These are phyloP conservation scores for Boletus huronensis DNA, from an alignment of 768 basidiomycete genomes.

Conservation along the genomic window DNA sequence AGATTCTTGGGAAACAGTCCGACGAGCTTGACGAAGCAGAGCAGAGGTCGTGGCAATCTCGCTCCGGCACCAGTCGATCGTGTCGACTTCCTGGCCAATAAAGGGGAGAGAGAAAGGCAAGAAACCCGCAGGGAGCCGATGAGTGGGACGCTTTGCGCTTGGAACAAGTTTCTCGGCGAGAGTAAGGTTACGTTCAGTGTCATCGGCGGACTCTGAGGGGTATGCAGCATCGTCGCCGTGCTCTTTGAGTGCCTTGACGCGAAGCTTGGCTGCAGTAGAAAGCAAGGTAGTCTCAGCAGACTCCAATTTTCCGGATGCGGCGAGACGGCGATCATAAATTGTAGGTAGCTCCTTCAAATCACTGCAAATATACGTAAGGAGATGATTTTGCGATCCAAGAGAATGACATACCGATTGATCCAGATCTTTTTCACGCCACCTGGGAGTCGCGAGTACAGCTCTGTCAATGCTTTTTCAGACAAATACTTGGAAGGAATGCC, in stretches of 20 bases:
- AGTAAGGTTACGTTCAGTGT: constrained; percentile 29
- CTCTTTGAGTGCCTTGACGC: constrained; percentile 51
- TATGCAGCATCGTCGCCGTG: constrained; percentile 24
- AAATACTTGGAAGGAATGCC: constrained; percentile 82
- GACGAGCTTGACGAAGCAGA: constrained; percentile 50
- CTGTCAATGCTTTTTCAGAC: constrained; percentile 59
- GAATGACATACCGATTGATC: constrained; percentile 68
- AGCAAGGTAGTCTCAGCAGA: constrained; percentile 78
- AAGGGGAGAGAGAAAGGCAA: constrained; percentile 58
- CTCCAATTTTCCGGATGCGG: constrained; percentile 78
- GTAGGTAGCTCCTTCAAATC: constrained; percentile 86
- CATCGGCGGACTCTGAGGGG: constrained; percentile 19
- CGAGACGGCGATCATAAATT: constrained; percentile 69
- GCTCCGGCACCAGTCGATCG: constrained; percentile 82
- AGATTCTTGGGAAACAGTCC: constrained; percentile 20
- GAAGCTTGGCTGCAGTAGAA: constrained; percentile 71
- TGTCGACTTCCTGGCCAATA: constrained; percentile 85
- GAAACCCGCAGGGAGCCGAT: constrained; percentile 58
- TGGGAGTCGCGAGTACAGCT: constrained; percentile 78
- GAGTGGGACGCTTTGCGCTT: constrained; percentile 68
- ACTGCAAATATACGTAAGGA: constrained; percentile 32
- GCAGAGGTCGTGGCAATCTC: constrained; percentile 61
- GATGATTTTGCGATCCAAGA: background rate
- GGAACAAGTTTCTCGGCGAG: constrained; percentile 61
- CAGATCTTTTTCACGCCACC: constrained; percentile 90